Base-by-base conservation (phyloP, 495 filamentous ascomycete species). In the Penicillium coprophilum region DNA sequence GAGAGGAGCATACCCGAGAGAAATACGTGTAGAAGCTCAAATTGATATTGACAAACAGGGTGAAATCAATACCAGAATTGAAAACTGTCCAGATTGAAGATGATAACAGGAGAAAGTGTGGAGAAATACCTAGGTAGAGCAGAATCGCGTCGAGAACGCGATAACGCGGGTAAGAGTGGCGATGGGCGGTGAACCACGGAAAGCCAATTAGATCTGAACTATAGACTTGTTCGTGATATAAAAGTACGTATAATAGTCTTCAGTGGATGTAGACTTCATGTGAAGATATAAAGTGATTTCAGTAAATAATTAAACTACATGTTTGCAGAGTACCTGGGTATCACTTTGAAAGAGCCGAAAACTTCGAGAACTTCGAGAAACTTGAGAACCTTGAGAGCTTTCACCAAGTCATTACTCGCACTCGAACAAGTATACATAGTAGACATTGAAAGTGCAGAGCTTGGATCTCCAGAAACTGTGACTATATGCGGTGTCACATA, bases 41-140 rank as follows among this genome's bases (percentile, higher is more conserved):
- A 27, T 20, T 24, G 3, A 40, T 19, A 50, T 13, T 15, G 20
- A 17, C 4, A 3, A 1, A 15, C 4, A 2, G 41, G 24, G 17
- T 6, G 13, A 27, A 27, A 2, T 17, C 20, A 11, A 45, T 15
- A 6, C 21, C 19, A 9, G 12, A 45, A 28, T 6, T n/a, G 21
- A 46, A 15, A 15, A 44, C 9, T 17, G 13, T n/a, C n/a, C 15
- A 27, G 34, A 23, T 17, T 27, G 48, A 27, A 47, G 27, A 39
- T 19, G 48, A 27, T 19, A 39, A 39, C 32, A 50, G 19, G 13
- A 49, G 46, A 31, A 19, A 31, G 31, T 39, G 48, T 50, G 34
- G 48, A 50, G 48, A 39, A 50, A 51, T 28, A n/a, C n/a, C n/a
- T n/a, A n/a, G n/a, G n/a, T n/a, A 9, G 34, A 51, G 49, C 49